Base-by-base conservation (phyloP, 139 green algal species). In the Tetraselmis striata region DNA sequence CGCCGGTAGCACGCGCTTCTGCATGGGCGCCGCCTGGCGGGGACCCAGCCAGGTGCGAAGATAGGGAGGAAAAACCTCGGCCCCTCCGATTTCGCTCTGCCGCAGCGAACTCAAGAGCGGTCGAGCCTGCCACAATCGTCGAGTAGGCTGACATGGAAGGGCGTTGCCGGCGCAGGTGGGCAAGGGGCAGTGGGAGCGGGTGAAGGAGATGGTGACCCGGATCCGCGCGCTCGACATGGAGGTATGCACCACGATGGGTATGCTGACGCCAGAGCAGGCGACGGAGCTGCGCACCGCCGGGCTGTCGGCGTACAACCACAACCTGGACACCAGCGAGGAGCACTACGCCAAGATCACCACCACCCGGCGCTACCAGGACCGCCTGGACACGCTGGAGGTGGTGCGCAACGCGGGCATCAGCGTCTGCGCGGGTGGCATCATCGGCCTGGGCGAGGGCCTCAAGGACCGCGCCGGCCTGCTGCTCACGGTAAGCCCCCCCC, bases 231-330 rank as follows among this genome's bases (percentile, higher is more conserved):
- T 98, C 59, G 91, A 86, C 85, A 92, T 92, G 88, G 88, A 92
- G 83, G 93, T 96, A 80, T 97, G 94, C 90, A 93, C 91, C 77
- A 97, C 94, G 79, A 89, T 97, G 79, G 93, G 93, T 59, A 95
- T 96, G 92, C 83, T 95, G 59, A 93, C 86, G 0, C 83, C 85
- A 1, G 87, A 93, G 83, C 92, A 99, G 88, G 97, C 97, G 0
- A 59, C 78, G 58, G 78, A 98, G 88, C 89, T 99, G 83, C 90
- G 94, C 5, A 80, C 94, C 29, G 97, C 97, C 0, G 97, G 97
- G 1, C 93, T 99, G 22, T 98, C 96, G 2, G 97, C 97, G 1
- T 99, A 99, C 93, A 99, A 99, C 91, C 97, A 99, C 92, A 99
- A 99, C 90, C 90, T 99, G 79, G 97, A 99, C 94, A 99, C 97